Percentiles rank a stretch among this genome's conserved stretches.
phyloP scores from a whole-genome alignment of 1,284 basidiomycete species.

The Entoloma clypeatum region DNA sequence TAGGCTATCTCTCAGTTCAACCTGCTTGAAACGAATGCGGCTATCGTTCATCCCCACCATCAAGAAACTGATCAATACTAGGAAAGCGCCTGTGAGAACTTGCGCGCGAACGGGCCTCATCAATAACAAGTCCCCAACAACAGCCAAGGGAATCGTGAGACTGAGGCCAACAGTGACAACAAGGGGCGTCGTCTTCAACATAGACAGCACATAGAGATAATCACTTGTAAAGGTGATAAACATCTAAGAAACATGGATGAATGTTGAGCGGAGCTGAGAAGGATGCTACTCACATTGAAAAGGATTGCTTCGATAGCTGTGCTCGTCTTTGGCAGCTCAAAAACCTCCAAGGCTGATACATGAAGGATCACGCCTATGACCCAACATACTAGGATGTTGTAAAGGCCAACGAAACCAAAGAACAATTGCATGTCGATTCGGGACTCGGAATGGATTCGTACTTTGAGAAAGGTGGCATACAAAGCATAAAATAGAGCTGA shows the following conservation, averaged over 20 bases:
- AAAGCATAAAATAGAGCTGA: slow-evolving; percentile 87
- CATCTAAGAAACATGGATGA: slow-evolving; percentile 52
- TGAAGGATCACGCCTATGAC: slow-evolving; percentile 84
- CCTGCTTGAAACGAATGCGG: slow-evolving; percentile 14
- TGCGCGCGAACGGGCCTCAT: slow-evolving; percentile 51
- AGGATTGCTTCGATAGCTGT: slow-evolving; percentile 64
- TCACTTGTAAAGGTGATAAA: slow-evolving; percentile 81
- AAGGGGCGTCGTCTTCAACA: slow-evolving; percentile 95
- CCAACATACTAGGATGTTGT: slow-evolving; percentile 82
- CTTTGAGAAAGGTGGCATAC: slow-evolving; percentile 93
- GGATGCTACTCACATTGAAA: slow-evolving; percentile 60
- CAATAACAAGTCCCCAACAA: slow-evolving; percentile 74
- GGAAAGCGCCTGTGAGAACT: slow-evolving; percentile 61
- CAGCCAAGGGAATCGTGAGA: slow-evolving; percentile 91
- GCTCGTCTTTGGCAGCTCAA: slow-evolving; percentile 67
- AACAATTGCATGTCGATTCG: slow-evolving; percentile 91
- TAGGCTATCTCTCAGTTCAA: no score
- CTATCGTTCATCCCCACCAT: slow-evolving; percentile 62
- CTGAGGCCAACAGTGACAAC: slow-evolving; percentile 93
- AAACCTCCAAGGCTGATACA: slow-evolving; percentile 67
- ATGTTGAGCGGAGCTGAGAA: slow-evolving; percentile 1
- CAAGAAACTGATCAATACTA: slow-evolving; percentile 68
- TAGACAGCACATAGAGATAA: slow-evolving; percentile 85
- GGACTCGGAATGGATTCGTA: slow-evolving; percentile 77
- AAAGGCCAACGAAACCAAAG: slow-evolving; percentile 91